These are phyloP conservation scores for Tetracentron sinense DNA, from an alignment of 164 flowering plant genomes.

Conservation along the genomic window DNA sequence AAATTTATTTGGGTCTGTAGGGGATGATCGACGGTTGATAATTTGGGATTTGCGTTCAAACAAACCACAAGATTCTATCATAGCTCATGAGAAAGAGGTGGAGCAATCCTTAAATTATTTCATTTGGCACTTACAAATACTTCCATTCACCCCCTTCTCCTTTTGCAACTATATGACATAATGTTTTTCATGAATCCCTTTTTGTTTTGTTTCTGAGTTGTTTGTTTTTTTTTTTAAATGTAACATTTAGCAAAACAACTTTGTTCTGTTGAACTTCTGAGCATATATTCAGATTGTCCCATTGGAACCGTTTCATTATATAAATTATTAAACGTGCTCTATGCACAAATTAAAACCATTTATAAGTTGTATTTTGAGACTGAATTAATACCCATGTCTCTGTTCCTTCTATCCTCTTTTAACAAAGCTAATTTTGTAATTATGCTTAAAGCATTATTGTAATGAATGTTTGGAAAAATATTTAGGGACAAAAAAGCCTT, in stretches of 20 bases:
- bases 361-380: too few relatives aligned
- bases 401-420: background rate
- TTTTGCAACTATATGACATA: background rate
- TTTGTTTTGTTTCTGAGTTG: too few relatives aligned
- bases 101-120: slow-evolving; percentile 11
- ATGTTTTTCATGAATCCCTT: background rate
- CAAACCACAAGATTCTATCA: slow-evolving; percentile 54
- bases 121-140: background rate
- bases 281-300: too few relatives aligned
- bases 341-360: too few relatives aligned
- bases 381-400: background rate
- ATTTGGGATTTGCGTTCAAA: slow-evolving; percentile 85
- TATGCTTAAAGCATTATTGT: too few relatives aligned
- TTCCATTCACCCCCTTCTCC: background rate
- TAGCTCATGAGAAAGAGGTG: slow-evolving; percentile 83
- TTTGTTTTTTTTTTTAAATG: too few relatives aligned
- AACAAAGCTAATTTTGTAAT: background rate
- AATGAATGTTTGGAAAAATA: too few relatives aligned
- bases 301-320: too few relatives aligned
- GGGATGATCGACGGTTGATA: slow-evolving; percentile 73
- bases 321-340: too few relatives aligned
- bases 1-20: slow-evolving; percentile 84
- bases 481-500: too few relatives aligned
- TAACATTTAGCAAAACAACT: too few relatives aligned
- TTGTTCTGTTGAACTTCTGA: too few relatives aligned